These are phyloP conservation scores for Arthrobotrys pseudoclavata DNA, from an alignment of 2,329 filamentous ascomycete genomes.

Conservation along the genomic window DNA sequence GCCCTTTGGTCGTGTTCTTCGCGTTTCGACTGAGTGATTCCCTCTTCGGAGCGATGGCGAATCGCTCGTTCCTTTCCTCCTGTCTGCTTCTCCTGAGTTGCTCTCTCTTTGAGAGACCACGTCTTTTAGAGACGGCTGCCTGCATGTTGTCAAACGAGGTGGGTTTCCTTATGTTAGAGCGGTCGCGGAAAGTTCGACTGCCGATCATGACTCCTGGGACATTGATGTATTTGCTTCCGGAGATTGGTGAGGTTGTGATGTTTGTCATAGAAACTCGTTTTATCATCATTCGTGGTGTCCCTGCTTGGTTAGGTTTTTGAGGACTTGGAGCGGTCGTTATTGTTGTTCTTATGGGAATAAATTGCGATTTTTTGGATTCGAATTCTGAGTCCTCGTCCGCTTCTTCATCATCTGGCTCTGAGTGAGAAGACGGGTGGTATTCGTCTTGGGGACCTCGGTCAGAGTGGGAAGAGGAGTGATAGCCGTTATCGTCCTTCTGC, in stretches of 20 bases:
- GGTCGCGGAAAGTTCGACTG: constrained; percentile 53
- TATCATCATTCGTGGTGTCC: constrained; percentile 58
- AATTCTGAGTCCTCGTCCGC: constrained; percentile 26
- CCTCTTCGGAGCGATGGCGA: constrained; percentile 43
- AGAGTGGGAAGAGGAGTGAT: constrained; percentile 57
- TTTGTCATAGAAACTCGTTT: constrained; percentile 59
- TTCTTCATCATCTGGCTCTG: constrained; percentile 25
- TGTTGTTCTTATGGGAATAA: constrained; percentile 50
- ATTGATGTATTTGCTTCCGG: constrained; percentile 47
- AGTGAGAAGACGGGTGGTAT: constrained; percentile 49
- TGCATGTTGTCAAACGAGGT: constrained; percentile 35
- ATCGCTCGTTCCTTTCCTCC: constrained; percentile 31
- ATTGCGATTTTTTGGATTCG: constrained; percentile 25
- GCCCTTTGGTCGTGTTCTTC: constrained; percentile 45
- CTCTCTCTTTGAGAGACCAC: constrained; percentile 42
- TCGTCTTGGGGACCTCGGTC: constrained; percentile 41
- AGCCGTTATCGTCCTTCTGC: constrained; percentile 35
- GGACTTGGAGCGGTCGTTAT: constrained; percentile 25
- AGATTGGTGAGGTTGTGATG: constrained; percentile 51
- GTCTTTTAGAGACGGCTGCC: constrained; percentile 43
- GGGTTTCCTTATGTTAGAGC: constrained; percentile 42
- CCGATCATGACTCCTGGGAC: constrained; percentile 47
- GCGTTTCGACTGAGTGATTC: constrained; percentile 52
- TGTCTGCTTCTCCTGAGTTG: constrained; percentile 14
- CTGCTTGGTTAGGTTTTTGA: constrained; percentile 21